Base-by-base conservation (phyloP, 2,329 filamentous ascomycete species). In the Periconia sp. region DNA sequence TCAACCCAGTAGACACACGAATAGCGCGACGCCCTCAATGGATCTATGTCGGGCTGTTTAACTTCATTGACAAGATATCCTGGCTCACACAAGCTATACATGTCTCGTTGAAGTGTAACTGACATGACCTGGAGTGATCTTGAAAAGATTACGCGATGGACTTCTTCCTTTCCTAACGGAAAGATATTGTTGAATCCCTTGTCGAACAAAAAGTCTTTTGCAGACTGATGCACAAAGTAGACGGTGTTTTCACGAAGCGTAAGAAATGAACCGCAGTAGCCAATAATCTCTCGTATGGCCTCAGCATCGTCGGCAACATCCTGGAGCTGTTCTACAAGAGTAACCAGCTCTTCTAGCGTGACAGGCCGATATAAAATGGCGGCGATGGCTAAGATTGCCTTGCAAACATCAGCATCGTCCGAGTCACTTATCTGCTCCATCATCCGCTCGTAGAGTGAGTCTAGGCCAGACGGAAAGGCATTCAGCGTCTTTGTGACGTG, bases 211-310 rank as follows among this genome's bases (percentile, higher is more conserved):
- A 61, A 73, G 9, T 76, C 73, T 44, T 73, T 73, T 0, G 70
- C 74, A 1, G 73, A 75, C 40, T 73, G 66, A 42, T 76, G 71
- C 1, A 76, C 59, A 41, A 73, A 66, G 31, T 59, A 66, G 7
- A 76, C 23, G 12, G 12, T 25, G 23, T 12, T 25, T 12, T 25
- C 23, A 8, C 12, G 23, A 8, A 25, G 7, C 8, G 23, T 25
- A 25, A 25, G 23, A 25, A 25, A 25, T 12, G 23, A 25, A 12
- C 23, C 23, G 23, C 23, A 25, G 7, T 12, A 12, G 23, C 23
- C 23, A 25, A 25, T 25, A 25, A 25, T 25, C 8, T 25, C 23
- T 25, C 12, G 23, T 12, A 25, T 12, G 23, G 23, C 7, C 12
- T 25, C 23, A 12, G 23, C 8, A 25, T 25, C 23, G 23, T 25